Percentiles rank a stretch among this genome's conserved stretches.
Evolutionary conservation across 805 yeast genomes (phyloP).

Genomic region (Priceomyces haplophilus): DNA sequence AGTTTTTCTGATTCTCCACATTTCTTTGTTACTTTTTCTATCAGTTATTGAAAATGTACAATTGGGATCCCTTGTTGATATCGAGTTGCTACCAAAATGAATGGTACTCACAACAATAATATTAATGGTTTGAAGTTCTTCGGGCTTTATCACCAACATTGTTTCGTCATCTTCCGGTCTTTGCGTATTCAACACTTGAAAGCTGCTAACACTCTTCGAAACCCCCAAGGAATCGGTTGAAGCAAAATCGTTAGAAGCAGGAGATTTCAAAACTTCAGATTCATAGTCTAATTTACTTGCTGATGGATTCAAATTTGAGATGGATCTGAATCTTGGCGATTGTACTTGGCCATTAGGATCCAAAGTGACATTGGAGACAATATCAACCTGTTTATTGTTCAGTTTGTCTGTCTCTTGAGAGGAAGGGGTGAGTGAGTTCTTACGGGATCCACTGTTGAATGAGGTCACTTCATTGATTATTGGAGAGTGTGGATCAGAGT

Average conservation of each 20-base stretch:
- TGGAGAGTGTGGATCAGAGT: neutral
- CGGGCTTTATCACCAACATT: constrained; percentile 56
- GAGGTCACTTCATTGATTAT: neutral
- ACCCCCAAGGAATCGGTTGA: constrained; percentile 10
- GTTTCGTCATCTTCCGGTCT: constrained; percentile 39
- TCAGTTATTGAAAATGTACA: constrained; percentile 64
- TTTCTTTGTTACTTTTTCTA: constrained; percentile 56
- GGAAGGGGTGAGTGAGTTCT: neutral
- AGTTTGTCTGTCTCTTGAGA: neutral
- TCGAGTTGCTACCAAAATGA: constrained; percentile 16
- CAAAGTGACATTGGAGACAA: neutral
- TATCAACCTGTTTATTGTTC: neutral
- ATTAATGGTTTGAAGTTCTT: constrained; percentile 50
- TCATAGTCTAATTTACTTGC: constrained; percentile 10
- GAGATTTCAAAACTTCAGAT: constrained; percentile 10
- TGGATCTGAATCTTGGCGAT: constrained; percentile 13
- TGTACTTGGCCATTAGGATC: constrained; percentile 13
- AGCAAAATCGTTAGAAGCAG: constrained; percentile 8
- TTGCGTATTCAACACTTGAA: constrained; percentile 20
- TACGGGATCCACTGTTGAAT: neutral
- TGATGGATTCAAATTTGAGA: constrained; percentile 9
- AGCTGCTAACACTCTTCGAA: constrained; percentile 5
- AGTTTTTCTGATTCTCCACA: constrained; percentile 72
- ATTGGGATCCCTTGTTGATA: constrained; percentile 52
- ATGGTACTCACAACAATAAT: constrained; percentile 51